Percentiles rank a stretch among this genome's conserved stretches.
Conservation (phyloP, 768 basidiomycete species). For the Suillus luteus region DNA sequence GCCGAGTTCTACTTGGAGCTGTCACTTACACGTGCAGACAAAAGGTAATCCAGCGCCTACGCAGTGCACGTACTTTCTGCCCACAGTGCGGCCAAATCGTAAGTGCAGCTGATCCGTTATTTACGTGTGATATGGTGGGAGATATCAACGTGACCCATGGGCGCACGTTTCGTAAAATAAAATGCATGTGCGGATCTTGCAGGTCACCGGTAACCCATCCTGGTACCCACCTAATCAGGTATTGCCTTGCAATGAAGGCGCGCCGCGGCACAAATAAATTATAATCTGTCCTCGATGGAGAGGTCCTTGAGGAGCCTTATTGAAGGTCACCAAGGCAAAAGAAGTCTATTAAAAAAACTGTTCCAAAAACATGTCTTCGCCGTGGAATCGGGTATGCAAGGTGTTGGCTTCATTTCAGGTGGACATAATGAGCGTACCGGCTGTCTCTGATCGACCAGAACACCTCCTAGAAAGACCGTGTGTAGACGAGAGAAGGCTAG, state of each 20-base stretch:
- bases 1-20: background rate
- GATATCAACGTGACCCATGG: background rate
- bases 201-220: background rate
- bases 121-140: conserved; percentile 3
- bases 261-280: background rate
- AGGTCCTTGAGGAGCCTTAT: background rate
- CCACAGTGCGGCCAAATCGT: background rate
- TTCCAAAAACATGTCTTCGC: background rate
- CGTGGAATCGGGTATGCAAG: background rate
- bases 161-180: conserved; percentile 3
- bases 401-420: background rate
- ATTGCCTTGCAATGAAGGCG: background rate
- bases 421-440: background rate
- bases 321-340: conserved; percentile 5
- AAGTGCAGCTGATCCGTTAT: background rate
- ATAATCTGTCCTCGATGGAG: background rate
- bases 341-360: background rate
- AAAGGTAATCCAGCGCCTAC: background rate
- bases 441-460: conserved; percentile 2
- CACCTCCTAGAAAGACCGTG: background rate
- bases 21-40: too few species aligned
- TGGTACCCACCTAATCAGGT: conserved; percentile 1
- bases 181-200: conserved; percentile 1
- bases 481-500: background rate
- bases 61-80: conserved; percentile 2